Base-by-base conservation (phyloP, 2,329 filamentous ascomycete genomes). In the Mycogone perniciosa region DNA sequence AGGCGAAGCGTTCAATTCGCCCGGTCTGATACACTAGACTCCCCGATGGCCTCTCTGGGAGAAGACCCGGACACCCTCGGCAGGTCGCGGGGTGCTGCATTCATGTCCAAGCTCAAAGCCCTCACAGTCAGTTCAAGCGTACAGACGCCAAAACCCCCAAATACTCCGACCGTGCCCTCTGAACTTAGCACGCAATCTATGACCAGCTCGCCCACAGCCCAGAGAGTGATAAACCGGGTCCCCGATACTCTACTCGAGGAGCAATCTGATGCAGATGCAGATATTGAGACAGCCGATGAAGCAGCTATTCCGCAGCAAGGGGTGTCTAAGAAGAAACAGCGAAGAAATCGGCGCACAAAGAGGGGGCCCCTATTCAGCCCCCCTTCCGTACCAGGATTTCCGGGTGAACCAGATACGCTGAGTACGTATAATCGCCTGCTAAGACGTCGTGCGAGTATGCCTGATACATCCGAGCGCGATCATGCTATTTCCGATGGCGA, bases 211-310 rank as follows among this genome's bases (percentile, higher is more conserved):
- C 79, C 81, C 2, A 72, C 71, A 1, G 61, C 67, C 6, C 62
- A 68, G 2, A 72, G 76, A 37, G 61, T 67, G 26, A 69, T 71
- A 31, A 70, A 74, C 43, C 72, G 74, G 51, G 72, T 81, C 56
- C 78, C 78, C 7, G 72, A 76, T 20, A 80, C 76, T 1, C 65
- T 82, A 50, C 67, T 71, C 39, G 78, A 80, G 56, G 76, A 77
- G 51, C 64, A 69, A 53, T 66, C 65, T 7, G 69, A 74, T 40
- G 72, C 72, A 29, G 77, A 79, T 53, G 78, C 86, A 1, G 89
- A 93, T 65, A 88, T 85, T 1, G 91, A 95, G 64, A 95, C 89
- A 41, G 88, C 84, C 0, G 89, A 90, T 47, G 91, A 96, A 63
- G 77, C 76, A n/a, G 71, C 71, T 13, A 61, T 68, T n/a, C 64